A percentile compares a stretch with the other conserved stretches of the same genome.
These are phyloP conservation scores for Populus trichocarpa DNA, from an alignment of 441 rosid genomes.

Conservation along the genomic window DNA sequence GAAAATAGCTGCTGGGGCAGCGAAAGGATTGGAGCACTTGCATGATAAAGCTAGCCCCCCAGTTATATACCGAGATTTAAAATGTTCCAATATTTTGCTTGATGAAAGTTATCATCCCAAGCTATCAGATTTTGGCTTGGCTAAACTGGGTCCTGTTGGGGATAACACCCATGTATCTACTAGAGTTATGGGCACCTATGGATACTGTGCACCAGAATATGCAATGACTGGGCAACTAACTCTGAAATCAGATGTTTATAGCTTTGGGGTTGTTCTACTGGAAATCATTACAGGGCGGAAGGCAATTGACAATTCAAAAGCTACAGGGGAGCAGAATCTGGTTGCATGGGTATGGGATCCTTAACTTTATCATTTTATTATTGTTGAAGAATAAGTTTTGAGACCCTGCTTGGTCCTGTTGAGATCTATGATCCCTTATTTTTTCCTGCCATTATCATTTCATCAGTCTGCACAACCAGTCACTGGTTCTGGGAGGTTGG, in stretches of 20 bases:
- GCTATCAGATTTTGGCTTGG: constrained; percentile 94
- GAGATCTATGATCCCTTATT: neutral
- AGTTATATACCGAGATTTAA: constrained; percentile 88
- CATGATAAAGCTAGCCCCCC: constrained; percentile 92
- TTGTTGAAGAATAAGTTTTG: neutral
- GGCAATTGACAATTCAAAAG: constrained; percentile 70
- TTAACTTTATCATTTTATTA: neutral
- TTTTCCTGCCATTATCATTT: neutral
- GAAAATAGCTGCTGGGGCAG: constrained; percentile 97
- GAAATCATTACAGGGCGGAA: constrained; percentile 90
- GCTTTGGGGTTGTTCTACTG: constrained; percentile 93
- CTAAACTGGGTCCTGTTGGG: constrained; percentile 97
- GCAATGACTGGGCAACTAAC: constrained; percentile 99
- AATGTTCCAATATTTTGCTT: constrained; percentile 90
- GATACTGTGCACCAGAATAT: constrained; percentile 97
- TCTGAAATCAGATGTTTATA: constrained; percentile 85
- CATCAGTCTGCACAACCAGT: neutral
- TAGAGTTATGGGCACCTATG: constrained; percentile 96
- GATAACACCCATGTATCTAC: constrained; percentile 94
- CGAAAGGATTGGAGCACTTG: constrained; percentile 82
- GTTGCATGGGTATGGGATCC: constrained; percentile 79
- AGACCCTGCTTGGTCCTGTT: neutral
- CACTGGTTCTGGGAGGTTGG: neutral
- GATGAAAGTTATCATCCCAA: constrained; percentile 72
- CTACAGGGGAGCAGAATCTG: constrained; percentile 75